phyloP scores from a whole-genome alignment of 768 basidiomycete species.

The Hemileccinum impolitum region DNA sequence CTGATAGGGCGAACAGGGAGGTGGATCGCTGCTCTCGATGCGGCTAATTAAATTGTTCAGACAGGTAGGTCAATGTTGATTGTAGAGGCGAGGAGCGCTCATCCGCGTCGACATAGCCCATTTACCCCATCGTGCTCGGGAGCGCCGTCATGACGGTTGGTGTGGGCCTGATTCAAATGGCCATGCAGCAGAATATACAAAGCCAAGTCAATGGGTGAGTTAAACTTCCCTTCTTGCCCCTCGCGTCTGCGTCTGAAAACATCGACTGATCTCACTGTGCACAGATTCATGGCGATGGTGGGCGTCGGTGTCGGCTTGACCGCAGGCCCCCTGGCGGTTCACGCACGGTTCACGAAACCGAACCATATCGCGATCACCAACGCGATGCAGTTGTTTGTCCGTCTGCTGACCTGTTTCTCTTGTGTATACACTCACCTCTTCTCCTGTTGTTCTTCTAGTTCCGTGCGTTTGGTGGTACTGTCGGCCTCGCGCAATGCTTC shows the following conservation, averaged over 20 bases:
- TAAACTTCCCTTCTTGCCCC: neutral
- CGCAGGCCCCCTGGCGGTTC: constrained; percentile 38
- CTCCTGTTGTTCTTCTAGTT: constrained; percentile 30
- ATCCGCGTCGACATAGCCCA: constrained; percentile 31
- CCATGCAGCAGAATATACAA: constrained; percentile 37
- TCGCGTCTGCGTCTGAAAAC: neutral
- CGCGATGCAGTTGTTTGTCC: constrained; percentile 43
- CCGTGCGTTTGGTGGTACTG: constrained; percentile 48
- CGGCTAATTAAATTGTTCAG: constrained; percentile 31
- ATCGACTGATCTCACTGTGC: neutral
- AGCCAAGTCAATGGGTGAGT: constrained; percentile 35
- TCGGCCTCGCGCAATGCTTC: constrained; percentile 52
- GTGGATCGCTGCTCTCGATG: constrained; percentile 35
- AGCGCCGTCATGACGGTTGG: constrained; percentile 35
- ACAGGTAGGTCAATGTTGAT: constrained; percentile 30
- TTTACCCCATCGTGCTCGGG: constrained; percentile 41
- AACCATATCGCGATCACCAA: constrained; percentile 42
- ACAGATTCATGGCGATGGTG: constrained; percentile 42
- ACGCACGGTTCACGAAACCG: constrained; percentile 45
- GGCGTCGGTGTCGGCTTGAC: constrained; percentile 44
- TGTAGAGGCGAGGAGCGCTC: neutral
- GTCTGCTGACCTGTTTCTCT: constrained; percentile 12
- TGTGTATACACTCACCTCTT: neutral
- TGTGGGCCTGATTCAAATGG: constrained; percentile 42
- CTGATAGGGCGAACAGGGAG: constrained; percentile 31